Percentiles rank a stretch among this genome's conserved stretches.
These are phyloP conservation scores for Favolaschia claudopus DNA, from an alignment of 768 basidiomycete species.

Conservation along the genomic window DNA sequence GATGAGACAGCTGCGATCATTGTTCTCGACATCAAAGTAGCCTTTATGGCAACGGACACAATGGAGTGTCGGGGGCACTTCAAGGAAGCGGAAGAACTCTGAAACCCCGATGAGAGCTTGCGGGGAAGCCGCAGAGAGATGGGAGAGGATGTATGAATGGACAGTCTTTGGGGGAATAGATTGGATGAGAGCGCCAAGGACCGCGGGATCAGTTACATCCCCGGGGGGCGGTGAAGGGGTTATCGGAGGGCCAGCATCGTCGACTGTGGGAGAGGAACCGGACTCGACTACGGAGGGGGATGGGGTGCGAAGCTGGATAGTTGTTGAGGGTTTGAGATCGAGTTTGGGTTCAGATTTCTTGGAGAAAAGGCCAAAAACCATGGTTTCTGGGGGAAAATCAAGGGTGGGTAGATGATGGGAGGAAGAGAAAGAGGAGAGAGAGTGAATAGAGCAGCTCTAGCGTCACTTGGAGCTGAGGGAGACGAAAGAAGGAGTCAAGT, in stretches of 20 bases:
- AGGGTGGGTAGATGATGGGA: neutral
- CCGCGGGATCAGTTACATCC: conserved; percentile 45
- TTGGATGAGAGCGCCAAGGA: conserved; percentile 59
- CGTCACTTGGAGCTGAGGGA: conserved; percentile 15
- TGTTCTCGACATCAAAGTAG: conserved; percentile 77
- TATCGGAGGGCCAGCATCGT: conserved; percentile 45
- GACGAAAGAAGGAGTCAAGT: neutral
- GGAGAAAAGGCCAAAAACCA: conserved; percentile 25
- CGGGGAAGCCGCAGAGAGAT: conserved; percentile 48
- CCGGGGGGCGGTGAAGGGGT: conserved; percentile 44
- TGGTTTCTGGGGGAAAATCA: no score
- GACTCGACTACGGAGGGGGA: conserved; percentile 54
- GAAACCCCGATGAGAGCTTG: conserved; percentile 55
- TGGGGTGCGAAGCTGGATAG: conserved; percentile 57
- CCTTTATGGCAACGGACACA: conserved; percentile 78
- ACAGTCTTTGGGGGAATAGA: conserved; percentile 73
- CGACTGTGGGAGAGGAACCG: conserved; percentile 32
- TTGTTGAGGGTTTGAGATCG: conserved; percentile 1
- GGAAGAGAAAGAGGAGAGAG: neutral
- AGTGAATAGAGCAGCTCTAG: no score
- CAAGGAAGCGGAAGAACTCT: conserved; percentile 66
- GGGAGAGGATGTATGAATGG: conserved; percentile 65
- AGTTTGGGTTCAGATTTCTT: conserved; percentile 38
- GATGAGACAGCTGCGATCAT: conserved; percentile 72
- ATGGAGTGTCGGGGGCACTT: conserved; percentile 73